A percentile compares a stretch with the other conserved stretches of the same genome.
These are phyloP conservation scores for Castanopsis chinensis DNA, from an alignment of 306 rosid genomes.

Conservation along the genomic window DNA sequence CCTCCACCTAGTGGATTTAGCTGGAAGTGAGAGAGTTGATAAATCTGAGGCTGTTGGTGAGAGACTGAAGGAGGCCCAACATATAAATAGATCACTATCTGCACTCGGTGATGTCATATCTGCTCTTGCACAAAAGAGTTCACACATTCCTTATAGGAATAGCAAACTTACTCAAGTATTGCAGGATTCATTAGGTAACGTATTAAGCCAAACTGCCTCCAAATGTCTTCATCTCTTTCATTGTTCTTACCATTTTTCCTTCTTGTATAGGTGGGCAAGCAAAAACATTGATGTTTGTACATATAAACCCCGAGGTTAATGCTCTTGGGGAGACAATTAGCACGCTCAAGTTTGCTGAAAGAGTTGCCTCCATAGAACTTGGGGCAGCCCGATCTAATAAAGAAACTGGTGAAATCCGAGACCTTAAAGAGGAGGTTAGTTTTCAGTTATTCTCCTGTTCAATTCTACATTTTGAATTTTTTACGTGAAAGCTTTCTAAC, in stretches of 20 bases:
- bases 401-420: slow-evolving; percentile 84
- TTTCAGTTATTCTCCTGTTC: slow-evolving; percentile 21
- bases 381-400: slow-evolving; percentile 90
- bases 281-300: slow-evolving; percentile 98
- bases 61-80: slow-evolving; percentile 93
- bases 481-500: neutral
- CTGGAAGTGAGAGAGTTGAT: slow-evolving; percentile 96
- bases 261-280: slow-evolving; percentile 81
- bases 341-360: slow-evolving; percentile 96
- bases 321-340: slow-evolving; percentile 94
- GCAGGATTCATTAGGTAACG: slow-evolving; percentile 92
- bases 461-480: neutral
- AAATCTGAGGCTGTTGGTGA: slow-evolving; percentile 97
- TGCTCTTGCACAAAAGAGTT: slow-evolving; percentile 93
- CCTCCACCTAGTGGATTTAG: slow-evolving; percentile 97
- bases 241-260: slow-evolving; percentile 5
- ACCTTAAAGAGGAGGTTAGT: slow-evolving; percentile 83
- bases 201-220: neutral
- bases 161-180: slow-evolving; percentile 97
- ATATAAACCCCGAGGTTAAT: slow-evolving; percentile 83
- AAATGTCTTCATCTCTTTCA: neutral
- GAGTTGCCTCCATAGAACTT: slow-evolving; percentile 90
- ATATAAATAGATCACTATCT: slow-evolving; percentile 92
- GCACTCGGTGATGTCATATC: slow-evolving; percentile 97
- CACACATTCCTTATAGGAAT: slow-evolving; percentile 90